Evolutionary conservation across 306 rosid species (phyloP), one percentile per base, ranked within the genome.

Genomic region (Mimosa bimucronata): DNA sequence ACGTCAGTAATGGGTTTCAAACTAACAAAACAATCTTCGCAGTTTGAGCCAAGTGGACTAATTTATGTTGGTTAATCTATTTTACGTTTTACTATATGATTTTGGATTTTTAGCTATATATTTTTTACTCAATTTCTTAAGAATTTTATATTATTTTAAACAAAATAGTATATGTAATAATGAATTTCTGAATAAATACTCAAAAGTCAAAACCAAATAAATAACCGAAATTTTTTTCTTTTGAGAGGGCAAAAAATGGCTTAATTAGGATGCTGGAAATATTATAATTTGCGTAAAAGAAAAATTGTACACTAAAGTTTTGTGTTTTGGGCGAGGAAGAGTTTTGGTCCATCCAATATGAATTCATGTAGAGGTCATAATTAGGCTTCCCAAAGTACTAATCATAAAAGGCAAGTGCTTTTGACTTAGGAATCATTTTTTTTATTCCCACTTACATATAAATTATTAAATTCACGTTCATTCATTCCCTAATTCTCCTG

Each of bases 381-480:
- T 61, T 72, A 37, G 46, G 57, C 74, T 48, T 77, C 55, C 9
- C 44, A 29, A 21, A 64, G 76, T 77, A 70, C 70, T 62, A 48
- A 73, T 77, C 79, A 73, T 6, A 72, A 77, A 74, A 58, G 68
- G 48, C 66, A 11, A 66, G n/a, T 55, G 48, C 80, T 78, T 55
- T 78, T 15, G 57, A 55, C 66, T 44, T 23, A 74, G 60, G 77
- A 74, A 79, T 74, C 44, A 42, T 25, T 31, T 25, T n/a, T 41
- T 42, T 12, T 5, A 21, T 77, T 78, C 77, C 58, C 76, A 66
- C 53, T 25, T 19, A 16, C 4, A 67, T 58, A 41, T 46, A 46
- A 26, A n/a, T n/a, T n/a, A n/a, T n/a, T n/a, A n/a, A n/a, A 26
- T 60, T 28, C 23, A 28, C 23, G 68, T 46, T 21, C 80, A 37